Base-by-base conservation (phyloP, 305 asterid genomes). In the Fraxinus xanthoxyloides region DNA sequence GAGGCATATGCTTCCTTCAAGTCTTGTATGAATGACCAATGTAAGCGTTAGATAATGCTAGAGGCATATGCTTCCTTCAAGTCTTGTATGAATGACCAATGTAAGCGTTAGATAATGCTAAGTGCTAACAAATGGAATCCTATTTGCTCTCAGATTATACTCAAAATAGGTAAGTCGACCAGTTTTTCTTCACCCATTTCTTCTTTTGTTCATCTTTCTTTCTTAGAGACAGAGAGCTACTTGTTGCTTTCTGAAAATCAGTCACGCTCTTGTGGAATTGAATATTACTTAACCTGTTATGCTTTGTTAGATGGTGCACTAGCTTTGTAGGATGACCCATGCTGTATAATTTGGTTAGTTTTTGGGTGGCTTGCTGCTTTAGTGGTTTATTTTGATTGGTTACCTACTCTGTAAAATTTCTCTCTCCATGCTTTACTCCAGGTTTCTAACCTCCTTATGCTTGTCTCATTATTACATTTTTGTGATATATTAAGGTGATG, bases 401-500 rank as follows among this genome's bases (percentile, higher is more conserved):
- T 28, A 1, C 23, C 23, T 69, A 69, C 23, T 28, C 15, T 69
- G 21, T 69, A 30, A 12, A 4, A 10, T 12, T 28, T 26, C 1
- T 30, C 15, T 28, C 12, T 15, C 28, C 34, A 23, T 21, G 6
- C 32, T 63, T 63, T 63, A 24, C 72, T 8, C 34, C 34, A 63
- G 72, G 72, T 63, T 63, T 63, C 72, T 10, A 26, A 63, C 43
- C 38, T 70, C 40, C 35, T 28, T 23, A 31, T 43, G 31, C 76
- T 23, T 48, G 77, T 76, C 23, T 17, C 7, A 38, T 23, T 24
- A 21, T 72, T 48, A 80, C 36, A 12, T 34, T n/a, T 61, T 83
- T 35, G 65, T 28, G 82, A 73, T 65, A 63, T 74, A 15, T 40
- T 63, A 82, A 63, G 79, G 59, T 61, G 75, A 77, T 65, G 75